A percentile compares a stretch with the other conserved stretches of the same genome.
phyloP scores from a whole-genome alignment of 2,329 filamentous ascomycete genomes.

The Alternaria alternata region DNA sequence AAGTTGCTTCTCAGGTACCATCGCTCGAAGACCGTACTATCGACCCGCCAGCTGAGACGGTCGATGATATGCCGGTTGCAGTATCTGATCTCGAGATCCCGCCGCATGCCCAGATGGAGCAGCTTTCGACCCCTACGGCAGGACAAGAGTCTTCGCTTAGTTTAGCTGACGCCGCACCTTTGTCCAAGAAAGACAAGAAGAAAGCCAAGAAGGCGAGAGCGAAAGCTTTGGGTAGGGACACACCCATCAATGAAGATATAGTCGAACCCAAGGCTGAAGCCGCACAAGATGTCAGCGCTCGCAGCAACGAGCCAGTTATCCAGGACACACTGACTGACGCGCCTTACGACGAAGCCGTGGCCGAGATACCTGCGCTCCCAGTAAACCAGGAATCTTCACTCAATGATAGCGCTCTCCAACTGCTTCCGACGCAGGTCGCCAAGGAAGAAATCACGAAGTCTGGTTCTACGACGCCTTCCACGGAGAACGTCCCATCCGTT shows the following conservation, averaged over 20 bases:
- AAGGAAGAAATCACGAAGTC: constrained; percentile 34
- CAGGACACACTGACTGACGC: not conserved
- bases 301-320: not conserved
- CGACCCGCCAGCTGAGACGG: not conserved
- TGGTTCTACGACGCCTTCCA: constrained; percentile 13
- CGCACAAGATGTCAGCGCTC: not conserved
- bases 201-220: constrained; percentile 40
- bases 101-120: not conserved
- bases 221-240: constrained; percentile 26
- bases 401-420: constrained; percentile 9
- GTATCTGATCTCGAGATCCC: not conserved
- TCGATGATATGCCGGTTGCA: not conserved
- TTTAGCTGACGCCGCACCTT: constrained; percentile 8
- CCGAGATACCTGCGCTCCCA: constrained; percentile 21
- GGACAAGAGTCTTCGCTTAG: constrained; percentile 4
- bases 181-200: constrained; percentile 41
- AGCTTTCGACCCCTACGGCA: not conserved
- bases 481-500: constrained; percentile 6
- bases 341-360: constrained; percentile 8
- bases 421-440: constrained; percentile 24
- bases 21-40: constrained; percentile 6
- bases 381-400: constrained; percentile 4
- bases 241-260: constrained; percentile 19
- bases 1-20: constrained; percentile 17
- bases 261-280: constrained; percentile 3